A percentile compares a stretch with the other conserved stretches of the same genome.
These are phyloP conservation scores for Nigrospora sphaerica DNA, from an alignment of 2,329 filamentous ascomycete genomes.

Conservation along the genomic window DNA sequence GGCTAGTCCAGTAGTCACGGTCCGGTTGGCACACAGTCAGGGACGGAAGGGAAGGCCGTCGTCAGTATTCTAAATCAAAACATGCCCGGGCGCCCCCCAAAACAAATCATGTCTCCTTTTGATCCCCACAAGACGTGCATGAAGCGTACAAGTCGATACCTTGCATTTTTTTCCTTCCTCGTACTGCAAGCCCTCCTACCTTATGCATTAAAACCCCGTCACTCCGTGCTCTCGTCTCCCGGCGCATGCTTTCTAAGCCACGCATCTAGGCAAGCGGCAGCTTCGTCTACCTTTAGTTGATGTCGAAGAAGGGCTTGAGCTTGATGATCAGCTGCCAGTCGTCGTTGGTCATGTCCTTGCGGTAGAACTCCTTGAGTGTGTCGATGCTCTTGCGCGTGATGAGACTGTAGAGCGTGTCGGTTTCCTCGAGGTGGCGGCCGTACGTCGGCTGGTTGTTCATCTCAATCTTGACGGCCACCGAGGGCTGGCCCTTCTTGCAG, in stretches of 20 bases:
- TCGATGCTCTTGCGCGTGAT: slow-evolving; percentile 88
- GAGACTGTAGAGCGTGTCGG: slow-evolving; percentile 78
- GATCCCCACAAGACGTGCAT: neutral
- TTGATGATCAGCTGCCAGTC: slow-evolving; percentile 95
- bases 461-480: slow-evolving; percentile 96
- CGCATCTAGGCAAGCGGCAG: neutral
- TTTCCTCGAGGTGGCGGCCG: slow-evolving; percentile 89
- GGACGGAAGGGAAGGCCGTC: too few relatives aligned
- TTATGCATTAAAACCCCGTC: too few relatives aligned
- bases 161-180: neutral
- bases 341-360: slow-evolving; percentile 52
- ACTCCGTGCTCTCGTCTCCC: neutral
- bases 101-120: neutral
- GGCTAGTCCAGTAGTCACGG: too few relatives aligned
- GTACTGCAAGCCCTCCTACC: neutral
- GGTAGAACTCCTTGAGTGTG: slow-evolving; percentile 92
- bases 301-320: slow-evolving; percentile 90
- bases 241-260: neutral
- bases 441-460: slow-evolving; percentile 87
- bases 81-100: neutral
- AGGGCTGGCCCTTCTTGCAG: slow-evolving; percentile 95
- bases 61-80: neutral
- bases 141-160: neutral
- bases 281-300: slow-evolving; percentile 44
- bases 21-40: too few relatives aligned